Evolutionary conservation across 2,329 filamentous ascomycete genomes (phyloP).

Genomic region (Pseudogymnoascus sp.): DNA sequence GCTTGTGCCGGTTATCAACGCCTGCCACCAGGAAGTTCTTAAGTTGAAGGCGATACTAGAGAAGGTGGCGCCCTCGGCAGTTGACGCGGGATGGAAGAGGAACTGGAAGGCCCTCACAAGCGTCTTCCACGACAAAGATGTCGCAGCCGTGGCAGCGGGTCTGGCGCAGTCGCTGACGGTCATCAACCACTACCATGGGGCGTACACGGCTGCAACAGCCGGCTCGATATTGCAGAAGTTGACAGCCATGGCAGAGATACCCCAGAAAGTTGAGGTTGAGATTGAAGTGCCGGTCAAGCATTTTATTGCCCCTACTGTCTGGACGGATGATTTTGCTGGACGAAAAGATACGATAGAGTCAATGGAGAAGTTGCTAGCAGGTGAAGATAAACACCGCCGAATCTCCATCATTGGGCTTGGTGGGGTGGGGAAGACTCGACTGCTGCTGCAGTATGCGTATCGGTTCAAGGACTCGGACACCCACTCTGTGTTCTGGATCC

Average conservation of each 20-base stretch:
- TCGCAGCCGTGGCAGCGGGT: background rate
- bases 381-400: background rate
- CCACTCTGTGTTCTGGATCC: conserved; percentile 37
- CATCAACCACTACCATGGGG: background rate
- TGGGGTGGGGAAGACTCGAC: conserved; percentile 34
- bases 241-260: background rate
- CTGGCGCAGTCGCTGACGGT: background rate
- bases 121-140: background rate
- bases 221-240: background rate
- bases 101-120: background rate
- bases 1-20: background rate
- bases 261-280: background rate
- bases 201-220: background rate
- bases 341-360: background rate
- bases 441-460: conserved; percentile 34
- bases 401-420: conserved; percentile 30
- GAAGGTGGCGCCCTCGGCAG: background rate
- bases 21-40: background rate
- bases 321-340: background rate
- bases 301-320: background rate
- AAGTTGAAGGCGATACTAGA: background rate
- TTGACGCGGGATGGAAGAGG: background rate
- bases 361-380: background rate
- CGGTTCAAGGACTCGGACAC: conserved; percentile 28
- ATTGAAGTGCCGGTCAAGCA: background rate